phyloP scores from a whole-genome alignment of 2,329 filamentous ascomycete species.

The Neodidymelliopsis sp. region DNA sequence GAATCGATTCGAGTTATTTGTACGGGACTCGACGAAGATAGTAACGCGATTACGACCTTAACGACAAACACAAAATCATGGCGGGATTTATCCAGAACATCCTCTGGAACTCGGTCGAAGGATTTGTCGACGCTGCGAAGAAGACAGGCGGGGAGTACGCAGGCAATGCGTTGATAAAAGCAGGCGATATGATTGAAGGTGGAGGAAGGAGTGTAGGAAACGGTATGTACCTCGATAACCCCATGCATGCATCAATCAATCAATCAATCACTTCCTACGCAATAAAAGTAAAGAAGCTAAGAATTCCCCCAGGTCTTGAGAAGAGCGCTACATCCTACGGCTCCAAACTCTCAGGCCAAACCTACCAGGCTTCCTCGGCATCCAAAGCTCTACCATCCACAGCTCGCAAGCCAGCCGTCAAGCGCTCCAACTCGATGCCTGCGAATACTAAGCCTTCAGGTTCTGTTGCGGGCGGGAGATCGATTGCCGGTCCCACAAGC shows the following conservation, averaged over 20 bases:
- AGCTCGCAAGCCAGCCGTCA: constrained; percentile 39
- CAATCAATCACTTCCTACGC: neutral
- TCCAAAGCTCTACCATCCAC: constrained; percentile 42
- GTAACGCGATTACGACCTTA: too few relatives aligned
- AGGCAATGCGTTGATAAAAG: constrained; percentile 48
- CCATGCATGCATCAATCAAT: neutral
- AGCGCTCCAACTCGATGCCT: constrained; percentile 45
- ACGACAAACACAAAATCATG: constrained; percentile 22
- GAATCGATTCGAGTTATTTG: constrained; percentile 1
- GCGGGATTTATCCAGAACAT: constrained; percentile 48
- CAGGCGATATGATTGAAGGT: constrained; percentile 48
- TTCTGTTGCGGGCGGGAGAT: constrained; percentile 11
- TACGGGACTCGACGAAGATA: too few relatives aligned
- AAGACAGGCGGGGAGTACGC: constrained; percentile 48
- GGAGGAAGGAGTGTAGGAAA: constrained; percentile 42
- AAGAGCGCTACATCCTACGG: constrained; percentile 41
- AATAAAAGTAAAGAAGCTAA: neutral
- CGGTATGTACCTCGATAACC: constrained; percentile 28
- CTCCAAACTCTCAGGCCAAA: constrained; percentile 39
- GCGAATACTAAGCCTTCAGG: constrained; percentile 31
- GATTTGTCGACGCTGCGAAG: constrained; percentile 48
- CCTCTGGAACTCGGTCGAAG: constrained; percentile 48
- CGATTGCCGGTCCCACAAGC: constrained; percentile 19
- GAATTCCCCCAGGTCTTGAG: constrained; percentile 37
- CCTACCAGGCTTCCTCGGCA: constrained; percentile 32